Evolutionary conservation across 305 asterid species (phyloP).

Genomic region (Rubia tinctorum): DNA sequence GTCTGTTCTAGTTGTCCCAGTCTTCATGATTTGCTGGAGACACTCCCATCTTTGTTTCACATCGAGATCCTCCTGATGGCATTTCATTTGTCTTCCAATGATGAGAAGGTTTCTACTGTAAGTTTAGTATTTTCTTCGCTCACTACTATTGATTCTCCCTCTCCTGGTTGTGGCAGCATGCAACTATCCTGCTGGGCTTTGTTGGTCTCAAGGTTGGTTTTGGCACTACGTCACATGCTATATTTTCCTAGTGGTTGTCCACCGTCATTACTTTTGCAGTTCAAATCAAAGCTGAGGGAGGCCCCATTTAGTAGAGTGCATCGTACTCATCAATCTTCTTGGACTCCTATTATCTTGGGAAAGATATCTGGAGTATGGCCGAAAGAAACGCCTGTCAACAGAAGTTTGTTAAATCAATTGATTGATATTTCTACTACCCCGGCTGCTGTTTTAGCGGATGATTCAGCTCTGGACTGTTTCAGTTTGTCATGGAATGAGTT

Average conservation of each 20-base stretch:
- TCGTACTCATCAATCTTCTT: constrained; percentile 52
- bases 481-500: constrained; percentile 64
- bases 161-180: constrained; percentile 40
- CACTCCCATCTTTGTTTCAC: constrained; percentile 86
- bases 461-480: constrained; percentile 40
- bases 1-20: constrained; percentile 47
- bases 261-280: constrained; percentile 59
- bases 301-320: constrained; percentile 35
- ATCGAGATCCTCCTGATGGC: constrained; percentile 80
- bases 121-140: constrained; percentile 52
- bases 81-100: constrained; percentile 82
- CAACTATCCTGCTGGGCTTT: constrained; percentile 92
- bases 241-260: constrained; percentile 73
- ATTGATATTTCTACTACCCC: constrained; percentile 79
- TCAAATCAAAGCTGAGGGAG: constrained; percentile 82
- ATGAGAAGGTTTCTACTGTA: constrained; percentile 62
- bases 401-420: constrained; percentile 63
- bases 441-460: constrained; percentile 52
- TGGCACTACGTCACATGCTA: constrained; percentile 91
- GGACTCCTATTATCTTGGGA: constrained; percentile 70
- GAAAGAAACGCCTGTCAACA: constrained; percentile 42
- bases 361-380: constrained; percentile 36
- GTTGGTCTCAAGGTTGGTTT: constrained; percentile 76
- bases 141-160: constrained; percentile 46
- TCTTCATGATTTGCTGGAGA: constrained; percentile 58